phyloP scores from a whole-genome alignment of 2,329 filamentous ascomycete genomes.

The Cadophora malorum region DNA sequence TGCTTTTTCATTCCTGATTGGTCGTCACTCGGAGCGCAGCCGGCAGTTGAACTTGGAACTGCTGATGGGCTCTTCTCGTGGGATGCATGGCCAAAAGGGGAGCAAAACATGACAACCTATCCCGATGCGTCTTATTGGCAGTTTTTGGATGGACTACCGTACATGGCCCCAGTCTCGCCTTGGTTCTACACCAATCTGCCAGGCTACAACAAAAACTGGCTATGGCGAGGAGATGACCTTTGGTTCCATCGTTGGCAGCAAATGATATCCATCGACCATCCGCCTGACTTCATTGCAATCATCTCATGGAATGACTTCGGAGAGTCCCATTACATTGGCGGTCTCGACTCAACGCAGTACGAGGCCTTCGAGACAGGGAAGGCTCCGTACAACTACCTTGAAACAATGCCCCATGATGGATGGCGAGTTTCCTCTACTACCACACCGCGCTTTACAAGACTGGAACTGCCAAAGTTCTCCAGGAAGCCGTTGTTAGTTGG shows the following conservation, averaged over 20 bases:
- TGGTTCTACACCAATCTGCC: not conserved
- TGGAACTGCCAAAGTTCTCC: not conserved
- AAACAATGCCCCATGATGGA: not conserved
- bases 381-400: not conserved
- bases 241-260: not conserved
- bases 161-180: not conserved
- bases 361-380: not conserved
- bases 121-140: not conserved
- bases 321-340: not conserved
- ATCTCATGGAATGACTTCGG: slow-evolving; percentile 3
- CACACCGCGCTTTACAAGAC: not conserved
- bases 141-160: not conserved
- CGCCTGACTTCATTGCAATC: not conserved
- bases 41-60: not conserved
- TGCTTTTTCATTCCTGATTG: not conserved
- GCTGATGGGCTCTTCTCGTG: not conserved
- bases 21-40: not conserved
- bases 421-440: not conserved
- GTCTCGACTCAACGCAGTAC: not conserved
- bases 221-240: not conserved
- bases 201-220: not conserved
- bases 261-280: not conserved
- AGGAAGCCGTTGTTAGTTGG: not conserved
- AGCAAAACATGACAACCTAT: not conserved
- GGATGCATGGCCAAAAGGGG: not conserved